phyloP scores from a whole-genome alignment of 352 stramenopile species.

The Albugo laibachii region DNA sequence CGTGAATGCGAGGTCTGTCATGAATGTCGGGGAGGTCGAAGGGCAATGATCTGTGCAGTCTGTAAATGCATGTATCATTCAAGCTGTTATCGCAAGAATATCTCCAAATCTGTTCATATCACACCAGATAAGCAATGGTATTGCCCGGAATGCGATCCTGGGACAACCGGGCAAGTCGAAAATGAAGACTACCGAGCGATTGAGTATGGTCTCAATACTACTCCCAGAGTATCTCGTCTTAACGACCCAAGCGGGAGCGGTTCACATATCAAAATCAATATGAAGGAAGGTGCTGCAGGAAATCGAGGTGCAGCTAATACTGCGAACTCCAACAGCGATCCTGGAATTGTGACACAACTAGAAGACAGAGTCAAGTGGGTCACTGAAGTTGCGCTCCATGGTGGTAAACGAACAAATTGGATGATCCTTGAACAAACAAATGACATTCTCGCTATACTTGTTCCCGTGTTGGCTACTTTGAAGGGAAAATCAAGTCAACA shows the following conservation, averaged over 20 bases:
- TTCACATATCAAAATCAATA: conserved; percentile 1
- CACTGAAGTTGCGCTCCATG: conserved; percentile 44
- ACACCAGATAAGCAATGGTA: conserved; percentile 49
- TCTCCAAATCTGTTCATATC: conserved; percentile 32
- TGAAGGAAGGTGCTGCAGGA: neutral
- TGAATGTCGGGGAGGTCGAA: conserved; percentile 47
- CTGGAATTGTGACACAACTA: neutral
- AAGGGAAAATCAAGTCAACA: neutral
- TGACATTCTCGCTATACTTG: conserved; percentile 20
- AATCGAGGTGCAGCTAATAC: neutral
- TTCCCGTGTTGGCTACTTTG: neutral
- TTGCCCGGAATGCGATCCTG: conserved; percentile 57
- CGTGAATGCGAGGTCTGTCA: conserved; percentile 62
- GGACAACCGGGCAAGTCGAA: conserved; percentile 1
- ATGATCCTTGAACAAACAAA: conserved; percentile 52
- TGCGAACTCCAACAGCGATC: neutral
- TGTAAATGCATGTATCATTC: conserved; percentile 76
- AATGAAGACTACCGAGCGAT: neutral
- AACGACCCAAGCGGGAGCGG: neutral
- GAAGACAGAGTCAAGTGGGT: conserved; percentile 40
- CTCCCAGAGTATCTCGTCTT: neutral
- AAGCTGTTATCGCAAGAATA: conserved; percentile 69
- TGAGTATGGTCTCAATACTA: neutral
- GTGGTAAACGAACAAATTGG: conserved; percentile 50
- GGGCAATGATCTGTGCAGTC: conserved; percentile 49